Percentiles rank a stretch among this genome's conserved stretches.
Conservation (phyloP, 2,329 filamentous ascomycete genomes). For the Ceratocystis albifundus region DNA sequence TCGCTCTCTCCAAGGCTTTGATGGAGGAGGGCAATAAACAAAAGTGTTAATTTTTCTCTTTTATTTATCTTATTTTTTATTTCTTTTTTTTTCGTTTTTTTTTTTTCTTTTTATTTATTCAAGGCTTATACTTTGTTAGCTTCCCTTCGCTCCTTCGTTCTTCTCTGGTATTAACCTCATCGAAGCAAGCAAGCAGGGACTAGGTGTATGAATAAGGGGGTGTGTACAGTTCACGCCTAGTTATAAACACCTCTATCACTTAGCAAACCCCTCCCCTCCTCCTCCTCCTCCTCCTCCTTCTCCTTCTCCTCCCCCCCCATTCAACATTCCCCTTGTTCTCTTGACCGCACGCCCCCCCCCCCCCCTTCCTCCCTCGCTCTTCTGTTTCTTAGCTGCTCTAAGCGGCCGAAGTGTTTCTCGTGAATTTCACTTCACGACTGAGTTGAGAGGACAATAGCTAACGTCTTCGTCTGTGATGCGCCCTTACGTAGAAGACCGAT, state of each 20-base stretch:
- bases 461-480: background rate
- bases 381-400: background rate
- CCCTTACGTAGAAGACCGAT: background rate
- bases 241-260: background rate
- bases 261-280: background rate
- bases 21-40: constrained; percentile 3
- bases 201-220: background rate
- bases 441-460: background rate
- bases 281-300: background rate
- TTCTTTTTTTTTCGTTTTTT: no score
- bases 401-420: background rate
- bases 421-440: background rate
- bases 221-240: background rate
- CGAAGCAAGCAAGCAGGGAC: no score
- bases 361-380: background rate
- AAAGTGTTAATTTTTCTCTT: background rate
- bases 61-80: no score
- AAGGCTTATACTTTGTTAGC: constrained; percentile 1
- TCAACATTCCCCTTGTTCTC: background rate
- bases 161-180: background rate
- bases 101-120: background rate
- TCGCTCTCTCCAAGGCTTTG: constrained; percentile 7
- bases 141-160: background rate
- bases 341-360: background rate
- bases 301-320: background rate